A percentile compares a stretch with the other conserved stretches of the same genome.
These are phyloP conservation scores for Cordyceps fumosorosea DNA, from an alignment of 2,329 filamentous ascomycete genomes.

Conservation along the genomic window DNA sequence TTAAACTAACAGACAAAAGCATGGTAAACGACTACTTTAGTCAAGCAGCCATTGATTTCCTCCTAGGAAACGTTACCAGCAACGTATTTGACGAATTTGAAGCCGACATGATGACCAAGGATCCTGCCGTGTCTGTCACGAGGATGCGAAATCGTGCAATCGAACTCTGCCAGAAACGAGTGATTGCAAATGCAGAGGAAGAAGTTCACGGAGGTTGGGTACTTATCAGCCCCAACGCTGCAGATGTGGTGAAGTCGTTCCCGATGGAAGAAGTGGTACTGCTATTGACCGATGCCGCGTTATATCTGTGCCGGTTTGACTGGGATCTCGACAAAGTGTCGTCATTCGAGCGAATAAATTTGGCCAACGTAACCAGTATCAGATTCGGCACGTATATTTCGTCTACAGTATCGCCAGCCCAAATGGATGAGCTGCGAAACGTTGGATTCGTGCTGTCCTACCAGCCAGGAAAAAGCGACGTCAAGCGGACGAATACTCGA, in stretches of 20 bases:
- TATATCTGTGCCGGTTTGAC: conserved; percentile 89
- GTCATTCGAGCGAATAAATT: conserved; percentile 79
- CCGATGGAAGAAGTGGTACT: conserved; percentile 87
- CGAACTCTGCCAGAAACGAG: conserved; percentile 79
- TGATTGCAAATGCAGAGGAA: conserved; percentile 75
- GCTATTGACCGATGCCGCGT: conserved; percentile 72
- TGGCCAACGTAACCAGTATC: conserved; percentile 66
- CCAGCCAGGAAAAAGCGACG: conserved; percentile 60
- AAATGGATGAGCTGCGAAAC: conserved; percentile 73
- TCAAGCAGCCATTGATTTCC: conserved; percentile 89
- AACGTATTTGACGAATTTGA: conserved; percentile 92
- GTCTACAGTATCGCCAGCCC: conserved; percentile 69
- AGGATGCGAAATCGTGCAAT: conserved; percentile 85
- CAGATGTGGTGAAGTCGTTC: conserved; percentile 61
- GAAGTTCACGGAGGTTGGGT: conserved; percentile 89
- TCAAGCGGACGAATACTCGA: conserved; percentile 77
- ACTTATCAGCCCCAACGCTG: conserved; percentile 65
- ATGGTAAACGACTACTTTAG: conserved; percentile 98
- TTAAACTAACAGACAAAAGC: conserved; percentile 42
- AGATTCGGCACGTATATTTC: conserved; percentile 85
- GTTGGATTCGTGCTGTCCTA: conserved; percentile 80
- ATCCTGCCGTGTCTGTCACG: conserved; percentile 80
- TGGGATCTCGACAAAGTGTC: conserved; percentile 94
- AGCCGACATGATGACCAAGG: conserved; percentile 83
- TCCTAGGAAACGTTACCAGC: conserved; percentile 80